phyloP scores from a whole-genome alignment of 805 yeast species.

The Saturnispora besseyi region DNA sequence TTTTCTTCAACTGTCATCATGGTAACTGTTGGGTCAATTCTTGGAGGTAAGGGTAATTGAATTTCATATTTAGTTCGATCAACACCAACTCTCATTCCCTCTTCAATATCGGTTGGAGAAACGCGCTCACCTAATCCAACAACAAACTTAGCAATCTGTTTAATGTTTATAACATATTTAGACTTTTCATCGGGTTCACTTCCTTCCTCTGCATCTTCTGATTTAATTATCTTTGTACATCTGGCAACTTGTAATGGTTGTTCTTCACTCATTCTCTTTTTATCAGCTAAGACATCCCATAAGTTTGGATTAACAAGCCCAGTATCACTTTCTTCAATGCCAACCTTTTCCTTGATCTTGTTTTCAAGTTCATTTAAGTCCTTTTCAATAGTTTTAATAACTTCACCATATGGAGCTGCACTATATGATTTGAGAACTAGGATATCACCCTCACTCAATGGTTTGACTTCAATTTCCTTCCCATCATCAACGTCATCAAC shows the following conservation, averaged over 20 bases:
- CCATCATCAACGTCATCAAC: slow-evolving; percentile 48
- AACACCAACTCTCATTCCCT: slow-evolving; percentile 99
- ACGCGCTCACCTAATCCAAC: slow-evolving; percentile 95
- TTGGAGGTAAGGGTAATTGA: slow-evolving; percentile 94
- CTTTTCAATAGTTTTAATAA: slow-evolving; percentile 73
- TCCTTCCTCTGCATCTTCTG: slow-evolving; percentile 31
- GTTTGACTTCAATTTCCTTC: slow-evolving; percentile 66
- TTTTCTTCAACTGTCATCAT: slow-evolving; percentile 99
- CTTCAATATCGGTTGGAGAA: slow-evolving; percentile 97
- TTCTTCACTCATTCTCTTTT: slow-evolving; percentile 84
- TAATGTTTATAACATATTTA: slow-evolving; percentile 91
- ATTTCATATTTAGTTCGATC: slow-evolving; percentile 96
- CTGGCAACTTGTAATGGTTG: slow-evolving; percentile 97
- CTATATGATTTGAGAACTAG: slow-evolving; percentile 96
- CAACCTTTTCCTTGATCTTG: slow-evolving; percentile 89
- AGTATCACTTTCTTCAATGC: slow-evolving; percentile 90
- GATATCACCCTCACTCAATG: slow-evolving; percentile 92
- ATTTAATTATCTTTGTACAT: slow-evolving; percentile 91
- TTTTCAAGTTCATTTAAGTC: slow-evolving; percentile 80
- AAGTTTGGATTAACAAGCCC: slow-evolving; percentile 95
- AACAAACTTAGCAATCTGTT: slow-evolving; percentile 96
- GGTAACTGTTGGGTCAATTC: slow-evolving; percentile 95
- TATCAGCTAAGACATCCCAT: slow-evolving; percentile 97
- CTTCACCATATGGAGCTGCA: slow-evolving; percentile 87
- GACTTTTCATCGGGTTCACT: slow-evolving; percentile 58